These are phyloP conservation scores for Neofusicoccum ribis DNA, from an alignment of 2,329 filamentous ascomycete species.

Conservation along the genomic window DNA sequence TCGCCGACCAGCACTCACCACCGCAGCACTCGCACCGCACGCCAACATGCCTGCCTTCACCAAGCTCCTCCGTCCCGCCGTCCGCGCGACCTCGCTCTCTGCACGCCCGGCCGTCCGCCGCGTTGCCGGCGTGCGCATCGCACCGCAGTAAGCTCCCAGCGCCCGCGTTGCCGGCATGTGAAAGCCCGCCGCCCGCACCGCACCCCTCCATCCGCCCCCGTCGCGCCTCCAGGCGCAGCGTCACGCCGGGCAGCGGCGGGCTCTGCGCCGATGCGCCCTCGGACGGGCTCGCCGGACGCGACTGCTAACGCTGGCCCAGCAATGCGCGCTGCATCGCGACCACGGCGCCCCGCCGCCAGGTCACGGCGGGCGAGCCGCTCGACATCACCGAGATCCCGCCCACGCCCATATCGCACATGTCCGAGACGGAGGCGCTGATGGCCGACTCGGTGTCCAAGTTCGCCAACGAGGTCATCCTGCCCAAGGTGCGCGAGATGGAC, in stretches of 20 bases:
- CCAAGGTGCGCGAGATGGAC: constrained; percentile 95
- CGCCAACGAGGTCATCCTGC: constrained; percentile 81
- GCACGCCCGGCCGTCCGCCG: constrained; percentile 8
- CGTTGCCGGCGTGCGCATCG: constrained; percentile 14
- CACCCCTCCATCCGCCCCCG: neutral
- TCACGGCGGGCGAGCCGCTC: constrained; percentile 32
- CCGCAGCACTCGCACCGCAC: neutral
- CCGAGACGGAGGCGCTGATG: constrained; percentile 87
- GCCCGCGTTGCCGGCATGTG: constrained; percentile 8
- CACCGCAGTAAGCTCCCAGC: constrained; percentile 19
- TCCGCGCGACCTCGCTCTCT: constrained; percentile 28
- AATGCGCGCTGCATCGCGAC: constrained; percentile 44
- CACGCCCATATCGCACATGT: constrained; percentile 89
- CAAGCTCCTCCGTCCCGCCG: constrained; percentile 33
- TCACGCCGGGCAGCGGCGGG: no score
- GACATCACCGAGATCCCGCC: constrained; percentile 78
- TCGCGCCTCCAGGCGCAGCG: neutral
- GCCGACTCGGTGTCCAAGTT: constrained; percentile 88
- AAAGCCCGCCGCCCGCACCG: neutral
- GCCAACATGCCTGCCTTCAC: constrained; percentile 30
- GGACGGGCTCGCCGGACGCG: neutral
- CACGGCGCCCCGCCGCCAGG: constrained; percentile 38
- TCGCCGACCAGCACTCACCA: neutral
- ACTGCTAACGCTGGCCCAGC: constrained; percentile 20
- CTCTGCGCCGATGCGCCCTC: neutral